These are phyloP conservation scores for Hanseniaspora singularis DNA, from an alignment of 805 yeast genomes.

Conservation along the genomic window DNA sequence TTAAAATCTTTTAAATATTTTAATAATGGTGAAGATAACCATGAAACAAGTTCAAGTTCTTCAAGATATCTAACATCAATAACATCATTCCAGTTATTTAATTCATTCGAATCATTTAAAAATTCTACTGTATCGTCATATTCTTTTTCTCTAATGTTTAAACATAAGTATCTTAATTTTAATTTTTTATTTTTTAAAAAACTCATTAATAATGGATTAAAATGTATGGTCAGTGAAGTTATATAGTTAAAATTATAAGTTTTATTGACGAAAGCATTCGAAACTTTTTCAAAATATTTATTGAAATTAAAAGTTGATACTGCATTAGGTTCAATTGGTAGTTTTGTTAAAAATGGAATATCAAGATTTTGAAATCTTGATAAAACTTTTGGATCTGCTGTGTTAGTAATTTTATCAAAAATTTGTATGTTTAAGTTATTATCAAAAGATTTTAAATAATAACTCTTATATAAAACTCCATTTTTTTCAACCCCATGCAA, in stretches of 20 bases:
- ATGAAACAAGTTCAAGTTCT: conserved; percentile 9
- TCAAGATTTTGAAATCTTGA: neutral
- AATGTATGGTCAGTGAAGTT: conserved; percentile 10
- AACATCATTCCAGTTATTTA: neutral
- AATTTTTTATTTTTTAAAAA: neutral
- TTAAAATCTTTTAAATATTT: conserved; percentile 1
- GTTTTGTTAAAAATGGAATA: neutral
- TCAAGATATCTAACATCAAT: neutral
- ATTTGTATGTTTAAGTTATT: conserved; percentile 9
- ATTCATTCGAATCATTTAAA: no score
- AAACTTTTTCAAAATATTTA: neutral
- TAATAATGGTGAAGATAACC: neutral
- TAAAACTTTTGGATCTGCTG: neutral
- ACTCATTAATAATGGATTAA: conserved; percentile 8
- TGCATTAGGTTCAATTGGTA: no score
- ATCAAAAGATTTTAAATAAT: conserved; percentile 4
- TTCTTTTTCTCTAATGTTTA: conserved; percentile 6
- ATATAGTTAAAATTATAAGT: neutral
- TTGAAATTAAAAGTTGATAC: neutral
- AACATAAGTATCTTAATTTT: neutral
- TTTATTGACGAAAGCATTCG: neutral
- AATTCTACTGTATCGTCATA: neutral
- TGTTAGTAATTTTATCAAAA: conserved; percentile 1
- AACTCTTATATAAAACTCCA: neutral
- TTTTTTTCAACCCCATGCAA: neutral